Evolutionary conservation across 495 filamentous ascomycete genomes (phyloP), one percentile per base, ranked within the genome.

Genomic region (Entonaema liquescens): DNA sequence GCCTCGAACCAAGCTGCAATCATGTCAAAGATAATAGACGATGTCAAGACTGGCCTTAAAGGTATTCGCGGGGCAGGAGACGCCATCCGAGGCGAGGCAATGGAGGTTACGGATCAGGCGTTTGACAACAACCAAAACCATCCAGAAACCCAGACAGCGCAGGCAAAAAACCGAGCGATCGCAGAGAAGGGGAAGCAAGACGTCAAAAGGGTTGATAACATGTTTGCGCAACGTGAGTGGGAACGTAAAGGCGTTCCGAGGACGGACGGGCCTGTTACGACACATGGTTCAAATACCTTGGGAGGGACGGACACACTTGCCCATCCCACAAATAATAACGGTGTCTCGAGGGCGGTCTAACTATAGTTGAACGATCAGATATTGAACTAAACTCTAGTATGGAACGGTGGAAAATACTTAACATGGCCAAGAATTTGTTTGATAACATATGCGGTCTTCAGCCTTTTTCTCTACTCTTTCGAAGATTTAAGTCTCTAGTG

Each of bases 31-130:
- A 64, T 77, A 31, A 50, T 77, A n/a, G 61, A 75, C 17, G 72
- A 77, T 54, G 57, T 77, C 26, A 73, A 73, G 50, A 77, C 75
- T 31, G 58, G 70, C 33, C 1, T 73, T 9, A 77, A 77, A 40
- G 72, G 74, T 49, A 64, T 77, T 49, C 75, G 67, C 38, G 72
- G 72, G 36, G 72, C 70, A 21, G 72, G 75, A 31, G 75, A 77
- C 21, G 62, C 70, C 1, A 57, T 75, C 17, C 67, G 72, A 33
- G 75, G 75, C 3, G 60, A 58, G 28, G 35, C 67, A 23, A 28
- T 74, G 49, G 65, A 62, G 9, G 66, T 57, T 1, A 60, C 70
- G 12, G 75, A 75, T 44, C 73, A 70, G 38, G 70, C 56, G 9
- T 69, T 77, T 55, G 72, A 66, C 58, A 66, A 66, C 49, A 63